Base-by-base conservation (phyloP, 192 early-diverging fungal species). In the Entophlyctis luteolus region DNA sequence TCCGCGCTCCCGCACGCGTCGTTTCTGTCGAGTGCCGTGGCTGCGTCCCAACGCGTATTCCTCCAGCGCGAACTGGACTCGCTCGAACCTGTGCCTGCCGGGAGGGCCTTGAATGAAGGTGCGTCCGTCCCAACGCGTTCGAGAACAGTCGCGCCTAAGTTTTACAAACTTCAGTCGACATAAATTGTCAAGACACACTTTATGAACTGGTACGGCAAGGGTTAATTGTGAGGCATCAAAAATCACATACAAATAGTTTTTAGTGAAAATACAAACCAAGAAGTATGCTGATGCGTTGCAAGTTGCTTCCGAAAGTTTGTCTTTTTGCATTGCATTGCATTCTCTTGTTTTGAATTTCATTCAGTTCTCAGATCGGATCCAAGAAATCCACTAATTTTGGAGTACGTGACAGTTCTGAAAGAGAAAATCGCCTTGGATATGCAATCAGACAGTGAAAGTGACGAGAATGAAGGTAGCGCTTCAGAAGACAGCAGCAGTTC, bases 381-480 rank as follows among this genome's bases (percentile, higher is more conserved):
- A 48, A 39, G 39, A 16, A 68, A 68, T 33, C 46, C 67, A 3
- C 31, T 68, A 12, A 68, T 68, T 32, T 23, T 59, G 10, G 67
- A 68, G 49, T 68, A 68, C 48, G 67, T 68, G 20, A 54, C 67
- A 14, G 54, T 68, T 29, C 48, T 68, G 55, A 68, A 68, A 27
- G 67, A 68, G 36, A 68, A 68, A 33, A 45, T 68, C 23, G 2
- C 48, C 3, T 32, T 68, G 53, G 67, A 68, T 58, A 31, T 59
- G 23, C 4, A 55, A 23, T n/a, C n/a, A n/a, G 42, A 62, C 10
- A 22, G 18, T 0, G 38, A 55, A 22, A 35, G 23, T 18, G 38
- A 1, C 8, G 55, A 57, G 1, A 35, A 4, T 4, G 55, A 57
- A n/a, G 27, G 35, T 0, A 29, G 27, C 8, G 18, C 6, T 20